Evolutionary conservation across 305 asterid genomes (phyloP), one percentile per base, ranked within the genome.

Genomic region (Vinca major): DNA sequence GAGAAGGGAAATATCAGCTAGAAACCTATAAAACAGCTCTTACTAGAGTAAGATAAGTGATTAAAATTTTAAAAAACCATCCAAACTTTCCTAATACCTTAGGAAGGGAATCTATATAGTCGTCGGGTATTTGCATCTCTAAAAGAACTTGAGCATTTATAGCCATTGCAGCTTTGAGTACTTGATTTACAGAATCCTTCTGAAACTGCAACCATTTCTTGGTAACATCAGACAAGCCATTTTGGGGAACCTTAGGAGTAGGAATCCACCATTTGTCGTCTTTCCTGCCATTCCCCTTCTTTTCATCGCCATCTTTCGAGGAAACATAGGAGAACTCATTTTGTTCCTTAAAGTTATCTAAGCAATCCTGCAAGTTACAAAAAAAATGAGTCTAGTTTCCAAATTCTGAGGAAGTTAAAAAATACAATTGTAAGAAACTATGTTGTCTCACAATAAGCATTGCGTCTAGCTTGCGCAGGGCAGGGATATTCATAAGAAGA

Each of bases 211-310:
- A 73, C 96, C 96, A 90, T 72, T 82, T 89, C 75, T 84, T 76
- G n/a, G 89, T 76, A 56, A 43, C 78, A 3, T 89, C 95, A 10
- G 97, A 87, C 67, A 90, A 76, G 43, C 99, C 99, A 12, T 78
- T 77, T 0, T 82, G 74, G 14, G 95, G 92, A 73, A 93, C 99
- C 78, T 84, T 85, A 44, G 99, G 96, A 50, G 84, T 78, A 1
- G 97, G 99, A 68, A 93, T 84, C 97, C 99, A 93, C 99, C 99
- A 90, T 81, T 89, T 90, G 10, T 89, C 87, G 16, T 85, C 92
- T 62, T 80, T 66, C 69, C 83, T 83, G 20, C 36, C 48, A 17
- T 62, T 52, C 36, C 79, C 82, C 52, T 82, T 75, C 63, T 80
- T 45, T 55, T 84, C 74, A 4, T 81, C 86, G 10, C 87, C 86